Percentiles rank a stretch among this genome's conserved stretches.
Evolutionary conservation across 2,329 filamentous ascomycete species (phyloP).

Genomic region (Monilinia polystroma): DNA sequence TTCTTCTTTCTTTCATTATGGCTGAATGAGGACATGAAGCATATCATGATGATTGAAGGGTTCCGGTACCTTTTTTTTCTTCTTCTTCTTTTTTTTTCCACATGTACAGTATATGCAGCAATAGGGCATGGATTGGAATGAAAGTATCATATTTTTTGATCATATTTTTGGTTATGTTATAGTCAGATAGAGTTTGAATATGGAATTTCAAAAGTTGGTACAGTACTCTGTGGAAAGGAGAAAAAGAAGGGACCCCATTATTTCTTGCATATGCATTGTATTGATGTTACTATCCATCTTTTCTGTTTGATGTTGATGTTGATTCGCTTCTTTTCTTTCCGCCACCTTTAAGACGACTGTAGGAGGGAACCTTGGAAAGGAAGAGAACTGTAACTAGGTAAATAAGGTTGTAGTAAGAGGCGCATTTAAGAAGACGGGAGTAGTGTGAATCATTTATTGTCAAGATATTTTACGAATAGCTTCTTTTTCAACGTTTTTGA

Average conservation of each 20-base stretch:
- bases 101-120: neutral
- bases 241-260: constrained; percentile 4
- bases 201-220: too few species aligned
- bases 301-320: neutral
- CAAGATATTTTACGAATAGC: neutral
- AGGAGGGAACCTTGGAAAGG: neutral
- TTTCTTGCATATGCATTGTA: constrained; percentile 16
- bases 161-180: neutral
- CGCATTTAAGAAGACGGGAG: neutral
- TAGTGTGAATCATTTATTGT: too few species aligned
- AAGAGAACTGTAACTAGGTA: neutral
- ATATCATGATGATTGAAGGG: neutral
- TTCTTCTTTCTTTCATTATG: neutral
- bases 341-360: neutral
- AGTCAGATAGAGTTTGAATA: neutral
- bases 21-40: constrained; percentile 7
- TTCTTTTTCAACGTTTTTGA: constrained; percentile 1
- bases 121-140: too few species aligned
- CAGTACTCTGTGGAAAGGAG: too few species aligned
- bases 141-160: constrained; percentile 1
- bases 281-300: neutral
- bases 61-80: neutral
- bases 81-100: neutral
- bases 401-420: constrained; percentile 5
- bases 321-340: neutral